phyloP scores from a whole-genome alignment of 2,329 filamentous ascomycete genomes.

The Daldinia sp. region DNA sequence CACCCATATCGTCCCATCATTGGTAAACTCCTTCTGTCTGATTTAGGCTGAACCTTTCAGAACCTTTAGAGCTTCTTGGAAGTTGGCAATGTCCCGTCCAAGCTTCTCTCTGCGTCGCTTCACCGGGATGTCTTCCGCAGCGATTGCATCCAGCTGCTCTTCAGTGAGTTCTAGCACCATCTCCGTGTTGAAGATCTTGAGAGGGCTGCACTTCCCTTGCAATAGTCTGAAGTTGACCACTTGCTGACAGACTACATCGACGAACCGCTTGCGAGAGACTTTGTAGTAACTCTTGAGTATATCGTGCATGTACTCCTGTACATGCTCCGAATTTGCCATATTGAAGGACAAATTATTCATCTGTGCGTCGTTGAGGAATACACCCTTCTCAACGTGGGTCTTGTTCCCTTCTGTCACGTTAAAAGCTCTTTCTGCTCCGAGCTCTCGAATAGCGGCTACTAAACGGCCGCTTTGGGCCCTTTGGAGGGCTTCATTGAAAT shows the following conservation, averaged over 20 bases:
- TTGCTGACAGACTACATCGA: conserved; percentile 72
- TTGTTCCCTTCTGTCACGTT: neutral
- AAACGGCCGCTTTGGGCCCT: conserved; percentile 46
- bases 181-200: conserved; percentile 64
- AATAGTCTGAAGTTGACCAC: conserved; percentile 67
- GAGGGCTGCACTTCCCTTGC: conserved; percentile 60
- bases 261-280: conserved; percentile 70
- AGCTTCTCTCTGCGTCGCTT: conserved; percentile 59
- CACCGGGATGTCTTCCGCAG: conserved; percentile 65
- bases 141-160: conserved; percentile 66
- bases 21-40: neutral
- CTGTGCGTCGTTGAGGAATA: conserved; percentile 2
- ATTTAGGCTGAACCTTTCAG: conserved; percentile 45
- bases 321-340: conserved; percentile 52
- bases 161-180: conserved; percentile 62
- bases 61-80: conserved; percentile 55
- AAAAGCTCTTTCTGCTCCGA: conserved; percentile 14
- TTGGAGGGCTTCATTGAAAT: conserved; percentile 58
- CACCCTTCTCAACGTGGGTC: neutral
- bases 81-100: conserved; percentile 58
- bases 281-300: conserved; percentile 72
- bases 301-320: conserved; percentile 68
- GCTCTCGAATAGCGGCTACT: conserved; percentile 25
- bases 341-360: conserved; percentile 45
- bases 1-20: neutral